Evolutionary conservation across 768 basidiomycete genomes (phyloP), one percentile per base, ranked within the genome.

Genomic region (Daedaleopsis nitida): DNA sequence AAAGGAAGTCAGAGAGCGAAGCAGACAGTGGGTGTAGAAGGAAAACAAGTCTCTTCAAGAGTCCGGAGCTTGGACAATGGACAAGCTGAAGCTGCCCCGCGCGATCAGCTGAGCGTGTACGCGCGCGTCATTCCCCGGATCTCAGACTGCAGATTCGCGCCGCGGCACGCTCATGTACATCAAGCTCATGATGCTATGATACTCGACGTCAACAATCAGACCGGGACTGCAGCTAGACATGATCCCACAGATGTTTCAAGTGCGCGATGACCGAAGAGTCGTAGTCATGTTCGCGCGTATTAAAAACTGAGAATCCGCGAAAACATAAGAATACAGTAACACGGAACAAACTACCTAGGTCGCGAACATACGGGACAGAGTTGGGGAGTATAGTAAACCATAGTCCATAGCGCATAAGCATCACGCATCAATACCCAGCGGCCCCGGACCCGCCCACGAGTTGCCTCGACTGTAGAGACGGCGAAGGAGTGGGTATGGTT

Each of bases 381-480:
- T 64, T 59, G 62, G 52, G 62, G 39, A 35, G 39, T 19, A 32
- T 55, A 55, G 34, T 24, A 39, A 14, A 44, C 27, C 52, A 55
- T 45, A 35, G 35, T 17, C 39, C 39, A 17, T 42, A 54, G 53
- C 42, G 42, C 54, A 55, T 43, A 45, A 34, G 17, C 39, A 17
- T 10, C 44, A 34, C 24, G 24, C 38, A 44, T 64, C 58, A 64
- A 21, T 64, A 64, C 2, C 62, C 62, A 24, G 66, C 70, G 23
- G 68, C 68, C 12, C 69, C 71, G 32, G 74, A 72, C 38, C 70
- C 65, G 14, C 72, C 69, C 4, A 75, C 72, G 24, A 70, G 64
- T 51, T 73, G 73, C 27, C 73, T 69, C 44, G 73, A 66, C 67
- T 75, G 74, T 49, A 75, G 27, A 52, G 74, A 75, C 37, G 74